Evolutionary conservation across 768 basidiomycete species (phyloP), one percentile per base, ranked within the genome.

Genomic region (Butyriboletus loyo): DNA sequence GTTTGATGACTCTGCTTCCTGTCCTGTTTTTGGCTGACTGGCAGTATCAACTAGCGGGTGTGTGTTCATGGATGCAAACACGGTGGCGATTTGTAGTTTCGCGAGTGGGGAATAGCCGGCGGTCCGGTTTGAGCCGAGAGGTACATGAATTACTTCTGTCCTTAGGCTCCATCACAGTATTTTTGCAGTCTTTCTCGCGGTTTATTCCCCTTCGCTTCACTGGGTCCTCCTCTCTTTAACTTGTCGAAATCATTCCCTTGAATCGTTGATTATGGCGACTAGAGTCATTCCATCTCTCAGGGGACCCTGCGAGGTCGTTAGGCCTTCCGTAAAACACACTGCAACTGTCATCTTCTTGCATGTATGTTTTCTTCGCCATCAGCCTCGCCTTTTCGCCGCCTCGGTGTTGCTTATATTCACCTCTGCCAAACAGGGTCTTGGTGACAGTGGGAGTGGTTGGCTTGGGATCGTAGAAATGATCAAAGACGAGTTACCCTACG

Each of bases 311-410:
- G 67, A 86, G 56, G 73, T 77, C 28, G 74, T 87, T 28, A 73
- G 79, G 34, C 75, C 89, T 11, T 64, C 73, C 37, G 63, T 73
- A 35, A 83, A 79, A 57, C 93, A 96, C 69, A 85, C 89, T 8
- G 89, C 91, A 8, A 93, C 91, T 0, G 82, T 96, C 57, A 87
- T 96, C 62, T 92, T 96, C 68, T 72, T 92, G 36, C 94, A 97
- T 78, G 92, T 92, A 67, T 62, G 87, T 48, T 40, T 44, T 46
- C 15, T 36, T 31, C 19, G 15, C 39, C 30, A 38, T 24, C 25
- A 13, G 3, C 5, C n/a, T 41, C 25, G 13, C 28, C 30, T 59
- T 53, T 40, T 35, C 22, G 21, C 46, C 43, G 17, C 39, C 54
- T 31, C n/a, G 38, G 15, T 42, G 28, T 50, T 46, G 37, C 52